Base-by-base conservation (phyloP, 139 green algal species). In the Edaphochlamys debaryana region DNA sequence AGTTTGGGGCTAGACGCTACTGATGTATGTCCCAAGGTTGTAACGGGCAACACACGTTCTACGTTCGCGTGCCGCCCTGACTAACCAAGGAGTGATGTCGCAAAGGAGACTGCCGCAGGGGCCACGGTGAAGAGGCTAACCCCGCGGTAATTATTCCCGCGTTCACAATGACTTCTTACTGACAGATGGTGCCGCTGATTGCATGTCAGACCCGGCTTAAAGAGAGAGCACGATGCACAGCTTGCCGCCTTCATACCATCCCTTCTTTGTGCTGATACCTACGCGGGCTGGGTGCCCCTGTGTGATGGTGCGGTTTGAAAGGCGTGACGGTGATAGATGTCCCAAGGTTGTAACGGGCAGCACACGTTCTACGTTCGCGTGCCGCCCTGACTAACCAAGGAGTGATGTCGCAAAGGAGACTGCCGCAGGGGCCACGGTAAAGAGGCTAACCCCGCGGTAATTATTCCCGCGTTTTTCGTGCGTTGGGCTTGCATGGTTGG, bases 61-160 rank as follows among this genome's bases (percentile, higher is more conserved):
- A 40, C 40, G 37, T 3, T 27, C n/a, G 40, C 42, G 60, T 60
- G 38, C 5, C 27, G 41, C 74, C 74, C 74, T 72, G 74, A 81
- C 74, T 71, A 27, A 60, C 60, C 32, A 19, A 42, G 70, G 22
- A 22, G 48, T 76, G 41, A 34, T 88, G 37, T 88, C 15, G 84
- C 77, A 56, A 54, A 67, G 70, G 64, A 88, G 84, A 88, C 84
- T 88, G 84, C 84, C 84, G 71, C 58, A 5, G 64, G 54, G 36
- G 70, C 69, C 68, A 88, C 66, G 19, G 75, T 23, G 20, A 19
- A 34, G n/a, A 68, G 50, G 48, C 60, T 32, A 19, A 37, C 56
- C 82, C 52, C 37, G 41, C 70, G 84, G 84, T 85, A 88, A 88
- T 88, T 88, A 79, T 88, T 80, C 64, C 56, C 32, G 75, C 75